Percentiles rank a stretch among this genome's conserved stretches.
Conservation (phyloP, 768 basidiomycete genomes). For the Fibroporia radiculosa region DNA sequence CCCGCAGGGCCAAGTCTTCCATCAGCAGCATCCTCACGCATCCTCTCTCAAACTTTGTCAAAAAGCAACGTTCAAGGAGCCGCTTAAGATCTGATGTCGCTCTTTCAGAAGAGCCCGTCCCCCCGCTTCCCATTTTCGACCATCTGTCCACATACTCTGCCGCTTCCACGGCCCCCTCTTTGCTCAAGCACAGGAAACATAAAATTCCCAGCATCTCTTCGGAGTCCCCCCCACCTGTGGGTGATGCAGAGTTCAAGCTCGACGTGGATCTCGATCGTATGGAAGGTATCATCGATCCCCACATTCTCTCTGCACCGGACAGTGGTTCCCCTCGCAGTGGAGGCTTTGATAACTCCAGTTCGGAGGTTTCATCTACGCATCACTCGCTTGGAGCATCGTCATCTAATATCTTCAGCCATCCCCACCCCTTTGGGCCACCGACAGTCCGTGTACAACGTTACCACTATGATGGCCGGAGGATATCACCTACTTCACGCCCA, state of each 20-base stretch:
- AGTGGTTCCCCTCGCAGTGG: constrained; percentile 34
- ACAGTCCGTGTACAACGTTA: too few relatives aligned
- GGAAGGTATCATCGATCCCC: constrained; percentile 70
- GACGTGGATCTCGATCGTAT: constrained; percentile 70
- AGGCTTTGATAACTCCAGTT: constrained; percentile 32
- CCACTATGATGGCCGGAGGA: constrained; percentile 27
- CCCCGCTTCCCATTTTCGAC: constrained; percentile 16
- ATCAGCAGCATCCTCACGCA: constrained; percentile 29
- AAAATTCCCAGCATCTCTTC: constrained; percentile 22
- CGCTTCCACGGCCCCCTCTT: not conserved
- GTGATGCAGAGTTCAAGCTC: constrained; percentile 36
- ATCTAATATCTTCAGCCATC: constrained; percentile 27
- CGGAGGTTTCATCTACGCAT: constrained; percentile 20
- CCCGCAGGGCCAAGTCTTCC: constrained; percentile 44
- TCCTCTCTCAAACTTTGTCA: too few relatives aligned
- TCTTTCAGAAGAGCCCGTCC: constrained; percentile 27
- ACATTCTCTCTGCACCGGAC: constrained; percentile 18
- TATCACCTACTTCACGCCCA: constrained; percentile 44
- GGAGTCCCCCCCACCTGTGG: constrained; percentile 26
- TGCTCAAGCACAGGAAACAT: constrained; percentile 24
- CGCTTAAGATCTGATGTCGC: constrained; percentile 30
- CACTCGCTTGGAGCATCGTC: constrained; percentile 32
- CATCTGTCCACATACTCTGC: constrained; percentile 3
- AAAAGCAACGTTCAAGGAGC: constrained; percentile 32
- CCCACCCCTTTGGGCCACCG: constrained; percentile 13